These are phyloP conservation scores for Lumnitzera racemosa DNA, from an alignment of 345 rosid genomes.

Conservation along the genomic window DNA sequence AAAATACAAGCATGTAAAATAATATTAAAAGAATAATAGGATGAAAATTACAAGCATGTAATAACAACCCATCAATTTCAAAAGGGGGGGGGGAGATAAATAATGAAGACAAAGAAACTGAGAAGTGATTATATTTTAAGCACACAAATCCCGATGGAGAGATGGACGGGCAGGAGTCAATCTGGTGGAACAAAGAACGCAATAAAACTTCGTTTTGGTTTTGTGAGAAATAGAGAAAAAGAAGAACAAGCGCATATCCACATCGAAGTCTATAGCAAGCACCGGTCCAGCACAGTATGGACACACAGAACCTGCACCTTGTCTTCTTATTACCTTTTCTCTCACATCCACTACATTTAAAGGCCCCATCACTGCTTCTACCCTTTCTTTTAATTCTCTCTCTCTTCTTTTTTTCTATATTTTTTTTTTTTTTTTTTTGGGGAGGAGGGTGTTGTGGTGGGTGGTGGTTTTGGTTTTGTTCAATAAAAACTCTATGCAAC, in stretches of 20 bases:
- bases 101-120: no score
- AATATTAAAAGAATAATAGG: no score
- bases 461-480: background rate
- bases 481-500: background rate
- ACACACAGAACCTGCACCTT: conserved; percentile 12
- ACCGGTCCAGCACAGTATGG: conserved; percentile 21
- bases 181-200: conserved; percentile 24
- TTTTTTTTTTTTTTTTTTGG: background rate
- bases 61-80: no score
- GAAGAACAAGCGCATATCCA: conserved; percentile 8
- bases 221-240: conserved; percentile 23
- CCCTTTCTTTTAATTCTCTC: no score
- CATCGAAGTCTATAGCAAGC: conserved; percentile 12
- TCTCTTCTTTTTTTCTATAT: background rate
- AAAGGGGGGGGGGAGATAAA: no score
- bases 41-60: no score
- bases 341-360: conserved; percentile 10
- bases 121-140: no score
- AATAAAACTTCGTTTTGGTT: conserved; percentile 17
- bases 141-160: no score
- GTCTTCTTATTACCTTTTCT: conserved; percentile 11
- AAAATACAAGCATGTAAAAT: no score
- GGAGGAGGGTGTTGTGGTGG: background rate
- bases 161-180: conserved; percentile 5
- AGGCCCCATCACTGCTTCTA: conserved; percentile 6